Evolutionary conservation across 176 grass and related monocot species (phyloP), one percentile per base, ranked within the genome.

Genomic region (Oryza australiensis): DNA sequence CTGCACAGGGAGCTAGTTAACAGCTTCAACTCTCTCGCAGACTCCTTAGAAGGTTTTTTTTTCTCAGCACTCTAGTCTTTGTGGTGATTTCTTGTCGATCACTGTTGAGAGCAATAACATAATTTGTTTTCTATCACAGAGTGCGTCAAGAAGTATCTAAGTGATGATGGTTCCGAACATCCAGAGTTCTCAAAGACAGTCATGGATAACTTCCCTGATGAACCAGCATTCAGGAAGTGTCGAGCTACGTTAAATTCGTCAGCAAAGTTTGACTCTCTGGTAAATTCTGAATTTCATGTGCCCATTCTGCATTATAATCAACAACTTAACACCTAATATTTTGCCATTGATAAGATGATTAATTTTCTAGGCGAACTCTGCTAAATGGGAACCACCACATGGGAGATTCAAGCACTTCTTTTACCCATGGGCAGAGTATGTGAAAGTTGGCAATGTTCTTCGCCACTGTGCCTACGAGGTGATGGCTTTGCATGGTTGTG

Each of bases 321-420:
- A 32, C 16, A 55, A 7, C 24, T 66, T 73, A 38, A 16, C 29
- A 27, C 11, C 49, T 29, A 80, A 32, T 3, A 51, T 66, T 63
- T 66, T 64, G 1, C 26, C 72, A 38, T 16, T 43, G 23, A 80
- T 74, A 80, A 32, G 76, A 15, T 41, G 57, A 73, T 75, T 24
- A 74, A 65, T 63, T 63, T 5, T 79, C 30, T 75, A 93, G 94
- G 88, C 90, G 27, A 87, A 89, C 75, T 95, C 90, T 9, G 93
- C 93, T n/a, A 95, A 90, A 82, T 95, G 90, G 93, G 93, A 95
- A 67, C 90, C 87, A 75, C 93, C 93, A 16, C 93, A 95, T 86
- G 93, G 93, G 27, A 89, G 85, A 86, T 95, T 90, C 83, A 83
- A 66, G 72, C 90, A 90, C 66, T 90, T 95, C 64, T 87, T 86